These are phyloP conservation scores for Pseudozyma sp. DNA, from an alignment of 1,284 basidiomycete genomes.

Conservation along the genomic window DNA sequence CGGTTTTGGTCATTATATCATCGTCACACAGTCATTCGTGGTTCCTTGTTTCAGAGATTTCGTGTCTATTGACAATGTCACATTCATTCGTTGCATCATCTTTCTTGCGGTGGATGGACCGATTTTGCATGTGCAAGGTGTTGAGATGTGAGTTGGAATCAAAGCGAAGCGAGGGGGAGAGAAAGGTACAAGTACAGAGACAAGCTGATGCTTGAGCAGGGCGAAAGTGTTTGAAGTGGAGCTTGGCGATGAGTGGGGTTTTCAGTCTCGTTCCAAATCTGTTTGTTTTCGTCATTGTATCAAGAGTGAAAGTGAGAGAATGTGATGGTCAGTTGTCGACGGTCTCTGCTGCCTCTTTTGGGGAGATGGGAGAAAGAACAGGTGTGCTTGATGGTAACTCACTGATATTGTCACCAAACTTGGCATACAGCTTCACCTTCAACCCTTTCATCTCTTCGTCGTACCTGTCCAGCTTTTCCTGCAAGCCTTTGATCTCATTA, in stretches of 20 bases:
- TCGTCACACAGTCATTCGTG: not conserved
- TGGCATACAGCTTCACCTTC: conserved; percentile 88
- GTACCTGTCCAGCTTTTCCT: conserved; percentile 77
- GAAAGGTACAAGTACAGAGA: conserved; percentile 7
- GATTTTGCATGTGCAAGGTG: not conserved
- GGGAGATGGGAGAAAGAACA: too few relatives aligned
- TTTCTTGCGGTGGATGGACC: not conserved
- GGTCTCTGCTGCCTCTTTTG: too few relatives aligned
- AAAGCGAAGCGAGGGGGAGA: not conserved
- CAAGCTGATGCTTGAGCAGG: not conserved
- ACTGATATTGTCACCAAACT: conserved; percentile 91
- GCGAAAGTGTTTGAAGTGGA: not conserved
- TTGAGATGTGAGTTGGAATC: not conserved
- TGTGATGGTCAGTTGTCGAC: too few relatives aligned
- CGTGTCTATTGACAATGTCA: conserved; percentile 1
- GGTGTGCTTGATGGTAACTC: conserved; percentile 9
- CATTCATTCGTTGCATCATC: not conserved
- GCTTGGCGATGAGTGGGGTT: not conserved
- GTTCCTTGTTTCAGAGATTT: not conserved
- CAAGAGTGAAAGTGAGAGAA: conserved; percentile 6
- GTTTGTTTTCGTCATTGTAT: not conserved
- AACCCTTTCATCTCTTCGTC: conserved; percentile 88
- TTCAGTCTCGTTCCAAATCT: conserved; percentile 53
- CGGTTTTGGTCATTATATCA: not conserved
- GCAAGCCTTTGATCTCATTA: conserved; percentile 74